Evolutionary conservation across 805 yeast genomes (phyloP).

Genomic region (Nakazawaea anatomiae): DNA sequence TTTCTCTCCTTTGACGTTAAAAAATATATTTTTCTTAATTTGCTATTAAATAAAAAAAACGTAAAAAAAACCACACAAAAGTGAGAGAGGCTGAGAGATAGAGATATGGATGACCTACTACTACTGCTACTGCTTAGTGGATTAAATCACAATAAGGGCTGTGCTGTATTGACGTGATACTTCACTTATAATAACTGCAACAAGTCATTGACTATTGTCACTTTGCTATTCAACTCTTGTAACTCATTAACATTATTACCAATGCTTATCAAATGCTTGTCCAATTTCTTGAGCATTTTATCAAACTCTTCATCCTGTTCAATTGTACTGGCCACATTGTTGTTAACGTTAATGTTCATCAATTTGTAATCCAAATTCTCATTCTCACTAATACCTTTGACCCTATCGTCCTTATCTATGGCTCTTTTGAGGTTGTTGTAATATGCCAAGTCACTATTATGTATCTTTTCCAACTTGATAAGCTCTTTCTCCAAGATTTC

Average conservation of each 20-base stretch:
- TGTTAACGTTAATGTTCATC: not conserved
- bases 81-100: too few relatives aligned
- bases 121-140: too few relatives aligned
- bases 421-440: not conserved
- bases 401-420: not conserved
- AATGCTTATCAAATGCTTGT: conserved; percentile 4
- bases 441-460: conserved; percentile 3
- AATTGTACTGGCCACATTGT: too few relatives aligned
- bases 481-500: conserved; percentile 7
- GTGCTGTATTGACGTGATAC: not conserved
- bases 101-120: too few relatives aligned
- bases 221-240: not conserved
- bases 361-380: conserved; percentile 3
- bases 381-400: not conserved
- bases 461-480: conserved; percentile 1
- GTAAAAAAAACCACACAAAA: too few relatives aligned
- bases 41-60: too few relatives aligned
- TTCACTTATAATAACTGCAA: not conserved
- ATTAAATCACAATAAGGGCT: too few relatives aligned
- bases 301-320: conserved; percentile 1
- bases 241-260: conserved; percentile 4
- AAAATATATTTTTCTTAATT: too few relatives aligned
- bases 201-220: conserved; percentile 4
- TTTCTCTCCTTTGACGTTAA: too few relatives aligned
- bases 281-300: not conserved